Conservation (phyloP, 192 early-diverging fungal genomes). For the Podila clonocystis region DNA sequence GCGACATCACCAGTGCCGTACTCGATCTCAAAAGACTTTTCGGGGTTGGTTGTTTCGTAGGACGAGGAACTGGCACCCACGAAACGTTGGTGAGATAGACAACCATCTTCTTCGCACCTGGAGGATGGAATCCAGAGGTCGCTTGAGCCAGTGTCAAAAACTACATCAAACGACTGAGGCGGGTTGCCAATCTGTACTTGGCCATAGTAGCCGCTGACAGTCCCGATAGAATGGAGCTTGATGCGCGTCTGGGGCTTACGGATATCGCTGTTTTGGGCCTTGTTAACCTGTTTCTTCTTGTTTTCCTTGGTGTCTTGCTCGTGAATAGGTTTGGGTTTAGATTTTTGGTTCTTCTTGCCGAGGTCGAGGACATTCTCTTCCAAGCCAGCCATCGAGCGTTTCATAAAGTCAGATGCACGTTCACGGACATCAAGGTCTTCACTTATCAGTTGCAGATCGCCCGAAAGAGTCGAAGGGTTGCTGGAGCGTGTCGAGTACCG, state of each 20-base stretch:
- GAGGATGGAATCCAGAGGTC: slow-evolving; percentile 70
- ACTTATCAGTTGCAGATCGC: background rate
- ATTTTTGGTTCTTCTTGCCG: slow-evolving; percentile 9
- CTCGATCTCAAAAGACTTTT: slow-evolving; percentile 31
- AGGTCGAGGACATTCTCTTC: background rate
- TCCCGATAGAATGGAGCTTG: slow-evolving; percentile 25
- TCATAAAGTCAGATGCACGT: slow-evolving; percentile 8
- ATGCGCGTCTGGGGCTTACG: slow-evolving; percentile 30
- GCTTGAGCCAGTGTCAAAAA: slow-evolving; percentile 70
- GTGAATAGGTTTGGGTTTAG: background rate
- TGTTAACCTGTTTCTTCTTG: background rate
- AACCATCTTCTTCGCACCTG: slow-evolving; percentile 53
- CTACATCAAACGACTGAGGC: slow-evolving; percentile 41
- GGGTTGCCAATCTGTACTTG: slow-evolving; percentile 46
- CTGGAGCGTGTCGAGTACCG: slow-evolving; percentile 22
- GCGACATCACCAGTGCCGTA: slow-evolving; percentile 40
- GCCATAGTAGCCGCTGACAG: slow-evolving; percentile 47
- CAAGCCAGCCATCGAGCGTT: slow-evolving; percentile 15
- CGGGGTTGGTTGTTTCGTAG: slow-evolving; percentile 7
- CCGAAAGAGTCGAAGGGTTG: background rate
- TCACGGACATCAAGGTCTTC: slow-evolving; percentile 13
- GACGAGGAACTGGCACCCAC: slow-evolving; percentile 11
- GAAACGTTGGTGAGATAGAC: slow-evolving; percentile 35
- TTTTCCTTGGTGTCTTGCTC: background rate
- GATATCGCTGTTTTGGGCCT: background rate